A percentile compares a stretch with the other conserved stretches of the same genome.
Conservation (phyloP, 176 grass and related monocot genomes). For the Pharus latifolius region DNA sequence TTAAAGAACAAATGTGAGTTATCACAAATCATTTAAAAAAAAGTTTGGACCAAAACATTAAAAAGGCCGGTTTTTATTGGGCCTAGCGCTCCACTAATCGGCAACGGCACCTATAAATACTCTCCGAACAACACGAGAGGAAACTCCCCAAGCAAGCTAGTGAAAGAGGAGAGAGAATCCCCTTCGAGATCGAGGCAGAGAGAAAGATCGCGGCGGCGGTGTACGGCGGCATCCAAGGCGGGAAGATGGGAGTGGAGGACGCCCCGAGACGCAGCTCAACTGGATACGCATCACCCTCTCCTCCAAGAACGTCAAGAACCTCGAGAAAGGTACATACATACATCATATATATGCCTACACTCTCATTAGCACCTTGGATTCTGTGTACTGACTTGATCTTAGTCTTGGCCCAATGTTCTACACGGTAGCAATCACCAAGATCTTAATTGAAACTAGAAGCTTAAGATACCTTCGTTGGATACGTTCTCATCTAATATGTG, state of each 20-base stretch:
- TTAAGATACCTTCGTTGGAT: too few relatives aligned
- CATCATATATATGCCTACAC: too few relatives aligned
- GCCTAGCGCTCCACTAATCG: neutral
- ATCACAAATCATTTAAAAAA: too few relatives aligned
- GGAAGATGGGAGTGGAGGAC: conserved; percentile 36
- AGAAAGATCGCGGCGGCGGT: conserved; percentile 15
- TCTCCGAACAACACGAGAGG: neutral
- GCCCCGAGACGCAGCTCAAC: conserved; percentile 29
- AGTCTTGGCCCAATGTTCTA: too few relatives aligned
- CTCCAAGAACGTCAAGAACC: conserved; percentile 40
- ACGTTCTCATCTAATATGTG: too few relatives aligned
- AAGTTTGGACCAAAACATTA: too few relatives aligned
- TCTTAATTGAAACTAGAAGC: too few relatives aligned
- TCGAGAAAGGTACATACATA: conserved; percentile 36
- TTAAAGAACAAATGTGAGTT: too few relatives aligned
- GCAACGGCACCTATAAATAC: neutral
- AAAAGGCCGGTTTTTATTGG: neutral
- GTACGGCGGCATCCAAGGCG: conserved; percentile 26
- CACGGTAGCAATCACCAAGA: too few relatives aligned
- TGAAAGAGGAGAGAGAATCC: neutral
- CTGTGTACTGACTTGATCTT: neutral
- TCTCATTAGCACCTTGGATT: too few relatives aligned
- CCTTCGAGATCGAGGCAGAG: neutral
- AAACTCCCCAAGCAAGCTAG: conserved; percentile 8
- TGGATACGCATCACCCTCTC: conserved; percentile 50